Base-by-base conservation (phyloP, 257 asterid species). In the Nicotiana tomentosiformis region DNA sequence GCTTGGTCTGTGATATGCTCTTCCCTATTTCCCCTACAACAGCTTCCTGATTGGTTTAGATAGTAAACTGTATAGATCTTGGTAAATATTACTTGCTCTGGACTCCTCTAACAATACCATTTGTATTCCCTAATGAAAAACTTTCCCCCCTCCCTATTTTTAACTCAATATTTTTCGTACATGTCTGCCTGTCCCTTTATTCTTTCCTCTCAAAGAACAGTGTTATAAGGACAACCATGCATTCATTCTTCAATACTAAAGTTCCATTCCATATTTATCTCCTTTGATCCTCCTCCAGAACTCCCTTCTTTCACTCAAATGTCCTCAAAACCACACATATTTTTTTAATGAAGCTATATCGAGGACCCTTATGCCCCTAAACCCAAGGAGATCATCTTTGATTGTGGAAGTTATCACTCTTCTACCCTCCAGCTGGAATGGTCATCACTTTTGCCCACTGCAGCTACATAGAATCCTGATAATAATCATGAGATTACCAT, bases 391-490 rank as follows among this genome's bases (percentile, higher is more conserved):
- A 17, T 49, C 49, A 8, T 33, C 51, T 33, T 67, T 33, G 35
- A 33, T 67, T 33, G 46, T 51, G 16, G 53, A 67, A 67, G 8
- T 66, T 66, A 33, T 67, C 76, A 67, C 26, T 67, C 53, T 67
- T 18, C 72, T 67, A 43, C 14, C 10, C 76, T 8, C 26, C 15
- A 74, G 26, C 80, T 26, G 15, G 15, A 49, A n/a, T 49, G 37
- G 20, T 30, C 62, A 74, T 74, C 9, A 9, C 26, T 14, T 74
- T 74, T 49, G 61, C 15, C 15, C 62, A 14, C 39, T 74, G 43
- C 26, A 74, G 26, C 16, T 74, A 74, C 32, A 12, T 74, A 74
- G 43, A 61, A 72, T 72, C 61, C 79, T 46, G 79, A 72, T 74
- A 20, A 74, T 74, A 23, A 74, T 49, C 62, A 72, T 15, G 43